A percentile compares a stretch with the other conserved stretches of the same genome.
Conservation (phyloP, 805 yeast species). For the Naumovozyma dairenensis region DNA sequence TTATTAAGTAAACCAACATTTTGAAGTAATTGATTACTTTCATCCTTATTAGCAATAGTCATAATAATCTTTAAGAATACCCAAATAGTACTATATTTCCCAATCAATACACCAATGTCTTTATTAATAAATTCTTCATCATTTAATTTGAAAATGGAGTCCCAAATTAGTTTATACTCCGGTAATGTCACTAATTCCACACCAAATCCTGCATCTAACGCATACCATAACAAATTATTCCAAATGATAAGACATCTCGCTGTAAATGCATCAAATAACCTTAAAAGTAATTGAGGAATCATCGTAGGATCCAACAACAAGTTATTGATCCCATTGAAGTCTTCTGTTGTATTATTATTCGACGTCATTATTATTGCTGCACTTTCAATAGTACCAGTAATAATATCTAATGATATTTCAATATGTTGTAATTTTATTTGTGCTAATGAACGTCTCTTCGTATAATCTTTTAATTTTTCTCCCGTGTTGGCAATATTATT, state of each 20-base stretch:
- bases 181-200: slow-evolving; percentile 14
- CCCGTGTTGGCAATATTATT: slow-evolving; percentile 16
- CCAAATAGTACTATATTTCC: slow-evolving; percentile 37
- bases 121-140: slow-evolving; percentile 8
- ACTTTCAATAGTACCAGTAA: slow-evolving; percentile 64
- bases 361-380: slow-evolving; percentile 27
- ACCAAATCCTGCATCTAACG: slow-evolving; percentile 18
- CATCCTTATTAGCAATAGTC: slow-evolving; percentile 8
- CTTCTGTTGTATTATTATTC: slow-evolving; percentile 4
- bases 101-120: slow-evolving; percentile 26
- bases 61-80: slow-evolving; percentile 29
- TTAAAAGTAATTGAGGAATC: slow-evolving; percentile 32
- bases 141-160: slow-evolving; percentile 6
- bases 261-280: slow-evolving; percentile 39
- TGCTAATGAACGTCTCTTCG: slow-evolving; percentile 36
- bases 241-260: slow-evolving; percentile 53
- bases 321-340: slow-evolving; percentile 5
- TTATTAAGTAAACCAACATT: slow-evolving; percentile 16
- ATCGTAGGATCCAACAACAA: slow-evolving; percentile 14
- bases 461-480: slow-evolving; percentile 29
- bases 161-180: slow-evolving; percentile 11
- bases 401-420: slow-evolving; percentile 64
- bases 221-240: slow-evolving; percentile 59
- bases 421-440: slow-evolving; percentile 49
- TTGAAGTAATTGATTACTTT: slow-evolving; percentile 6